Conservation (phyloP, 2,329 filamentous ascomycete genomes). For the Nothophaeocryptopus gaeumannii region DNA sequence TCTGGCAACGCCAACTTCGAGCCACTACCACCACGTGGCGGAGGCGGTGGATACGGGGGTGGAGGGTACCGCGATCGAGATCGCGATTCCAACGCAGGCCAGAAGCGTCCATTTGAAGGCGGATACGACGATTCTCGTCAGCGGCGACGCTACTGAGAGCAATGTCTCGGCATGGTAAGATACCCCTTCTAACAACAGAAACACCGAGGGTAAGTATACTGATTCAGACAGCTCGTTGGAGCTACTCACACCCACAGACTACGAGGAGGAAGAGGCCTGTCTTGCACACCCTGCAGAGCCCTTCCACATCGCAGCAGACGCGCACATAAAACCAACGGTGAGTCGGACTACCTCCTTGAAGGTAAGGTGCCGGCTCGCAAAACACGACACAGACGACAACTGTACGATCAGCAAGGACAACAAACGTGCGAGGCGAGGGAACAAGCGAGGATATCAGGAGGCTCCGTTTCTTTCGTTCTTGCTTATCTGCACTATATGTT, state of each 20-base stretch:
- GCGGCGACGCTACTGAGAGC: conserved; percentile 56
- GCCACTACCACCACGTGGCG: conserved; percentile 67
- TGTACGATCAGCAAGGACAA: conserved; percentile 13
- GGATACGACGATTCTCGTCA: conserved; percentile 72
- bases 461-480: conserved; percentile 24
- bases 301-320: conserved; percentile 4
- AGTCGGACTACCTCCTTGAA: conserved; percentile 40
- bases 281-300: conserved; percentile 12
- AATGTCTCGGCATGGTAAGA: conserved; percentile 21
- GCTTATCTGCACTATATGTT: conserved; percentile 3
- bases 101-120: conserved; percentile 66
- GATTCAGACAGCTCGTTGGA: conserved; percentile 18
- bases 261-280: conserved; percentile 6
- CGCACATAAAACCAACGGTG: conserved; percentile 27
- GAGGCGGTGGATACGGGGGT: conserved; percentile 47
- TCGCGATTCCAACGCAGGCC: conserved; percentile 50
- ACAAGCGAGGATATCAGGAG: conserved; percentile 16
- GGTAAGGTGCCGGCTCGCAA: conserved; percentile 36
- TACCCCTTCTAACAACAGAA: conserved; percentile 9
- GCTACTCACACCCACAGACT: conserved; percentile 16
- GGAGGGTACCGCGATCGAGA: conserved; percentile 40
- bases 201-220: conserved; percentile 27
- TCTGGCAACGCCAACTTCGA: conserved; percentile 73
- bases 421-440: conserved; percentile 9
- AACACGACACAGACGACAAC: conserved; percentile 6